phyloP scores from a whole-genome alignment of 352 stramenopile species.

The Globisporangium nunn region DNA sequence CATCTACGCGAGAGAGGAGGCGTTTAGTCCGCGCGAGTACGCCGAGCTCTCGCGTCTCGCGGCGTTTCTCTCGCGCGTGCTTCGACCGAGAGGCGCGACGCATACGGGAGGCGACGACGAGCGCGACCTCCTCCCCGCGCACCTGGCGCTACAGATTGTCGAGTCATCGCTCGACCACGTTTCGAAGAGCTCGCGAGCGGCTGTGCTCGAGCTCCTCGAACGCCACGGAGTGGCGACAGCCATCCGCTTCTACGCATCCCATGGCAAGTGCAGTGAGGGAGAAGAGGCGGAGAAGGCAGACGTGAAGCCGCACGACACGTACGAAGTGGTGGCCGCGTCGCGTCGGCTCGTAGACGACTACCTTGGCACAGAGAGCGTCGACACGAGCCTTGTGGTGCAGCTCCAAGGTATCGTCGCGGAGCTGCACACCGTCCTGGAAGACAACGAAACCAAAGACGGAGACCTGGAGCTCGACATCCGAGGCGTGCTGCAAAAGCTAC shows the following conservation, averaged over 20 bases:
- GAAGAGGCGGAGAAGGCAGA: no score
- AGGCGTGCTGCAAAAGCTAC: constrained; percentile 18
- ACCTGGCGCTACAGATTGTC: constrained; percentile 44
- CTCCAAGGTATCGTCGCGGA: constrained; percentile 24
- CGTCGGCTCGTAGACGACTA: constrained; percentile 36
- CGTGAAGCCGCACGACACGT: constrained; percentile 10
- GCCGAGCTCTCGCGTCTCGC: constrained; percentile 31
- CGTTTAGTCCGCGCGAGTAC: constrained; percentile 19
- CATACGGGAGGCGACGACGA: constrained; percentile 10
- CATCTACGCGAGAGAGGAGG: constrained; percentile 22
- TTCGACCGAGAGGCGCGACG: constrained; percentile 32
- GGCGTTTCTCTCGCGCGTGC: constrained; percentile 44
- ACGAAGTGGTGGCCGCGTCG: constrained; percentile 22
- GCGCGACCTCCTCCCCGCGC: constrained; percentile 22
- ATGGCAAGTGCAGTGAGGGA: no score
- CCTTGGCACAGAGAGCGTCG: constrained; percentile 24
- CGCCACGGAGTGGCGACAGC: constrained; percentile 44
- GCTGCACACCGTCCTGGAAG: constrained; percentile 13
- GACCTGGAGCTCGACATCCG: no score
- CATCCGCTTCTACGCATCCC: constrained; percentile 53
- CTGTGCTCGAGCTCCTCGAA: constrained; percentile 33
- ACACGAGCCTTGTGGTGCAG: constrained; percentile 23
- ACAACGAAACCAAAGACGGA: background rate
- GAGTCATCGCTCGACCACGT: constrained; percentile 29
- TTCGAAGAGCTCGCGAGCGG: no score